Conservation (phyloP, 208 protist genomes). For the Leishmania major region DNA sequence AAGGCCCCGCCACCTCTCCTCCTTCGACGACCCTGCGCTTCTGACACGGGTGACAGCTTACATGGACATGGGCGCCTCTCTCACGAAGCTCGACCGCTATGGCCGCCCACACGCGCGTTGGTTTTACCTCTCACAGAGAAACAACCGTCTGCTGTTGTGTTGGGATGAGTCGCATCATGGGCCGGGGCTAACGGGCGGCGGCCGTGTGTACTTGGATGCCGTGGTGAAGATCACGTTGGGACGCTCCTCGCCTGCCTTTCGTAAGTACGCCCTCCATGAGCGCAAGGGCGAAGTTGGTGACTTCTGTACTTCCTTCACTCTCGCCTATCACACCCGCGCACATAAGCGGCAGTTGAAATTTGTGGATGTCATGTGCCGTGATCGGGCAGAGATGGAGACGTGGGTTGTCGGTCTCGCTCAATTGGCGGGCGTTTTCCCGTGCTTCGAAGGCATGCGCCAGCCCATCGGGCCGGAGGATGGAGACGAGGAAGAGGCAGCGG, state of each 20-base stretch:
- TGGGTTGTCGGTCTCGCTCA: slow-evolving; percentile 75
- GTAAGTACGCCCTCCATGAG: not conserved
- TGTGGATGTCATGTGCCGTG: slow-evolving; percentile 63
- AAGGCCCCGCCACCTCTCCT: slow-evolving; percentile 1
- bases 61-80: slow-evolving; percentile 66
- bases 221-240: not conserved
- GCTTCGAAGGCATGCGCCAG: not conserved
- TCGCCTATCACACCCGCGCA: not conserved
- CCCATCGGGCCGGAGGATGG: not conserved
- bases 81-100: slow-evolving; percentile 46
- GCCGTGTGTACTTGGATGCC: slow-evolving; percentile 27
- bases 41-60: slow-evolving; percentile 57
- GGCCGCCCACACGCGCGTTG: slow-evolving; percentile 47
- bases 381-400: slow-evolving; percentile 61
- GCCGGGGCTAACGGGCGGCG: slow-evolving; percentile 22
- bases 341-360: slow-evolving; percentile 2
- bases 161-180: slow-evolving; percentile 42
- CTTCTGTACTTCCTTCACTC: not conserved
- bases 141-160: slow-evolving; percentile 37
- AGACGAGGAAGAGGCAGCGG: not conserved
- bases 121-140: slow-evolving; percentile 53
- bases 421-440: slow-evolving; percentile 28
- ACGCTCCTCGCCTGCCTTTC: not conserved
- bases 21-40: slow-evolving; percentile 60
- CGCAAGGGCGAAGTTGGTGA: not conserved